Evolutionary conservation across 1,284 basidiomycete genomes (phyloP).

Genomic region (Abortiporus biennis): DNA sequence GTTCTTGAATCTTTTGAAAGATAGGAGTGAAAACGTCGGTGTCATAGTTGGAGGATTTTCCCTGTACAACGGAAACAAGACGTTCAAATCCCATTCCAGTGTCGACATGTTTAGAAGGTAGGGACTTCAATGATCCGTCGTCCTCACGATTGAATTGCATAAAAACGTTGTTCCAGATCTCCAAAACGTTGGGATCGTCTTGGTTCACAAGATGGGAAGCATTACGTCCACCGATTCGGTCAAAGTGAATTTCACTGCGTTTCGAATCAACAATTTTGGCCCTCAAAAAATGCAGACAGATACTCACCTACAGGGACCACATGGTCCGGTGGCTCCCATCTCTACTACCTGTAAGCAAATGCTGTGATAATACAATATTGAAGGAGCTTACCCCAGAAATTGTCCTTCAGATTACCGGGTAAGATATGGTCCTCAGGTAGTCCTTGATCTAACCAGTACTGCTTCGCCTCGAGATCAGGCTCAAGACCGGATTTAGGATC

Average conservation of each 20-base stretch:
- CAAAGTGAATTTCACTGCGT: slow-evolving; percentile 89
- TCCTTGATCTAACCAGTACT: slow-evolving; percentile 85
- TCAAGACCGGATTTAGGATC: slow-evolving; percentile 84
- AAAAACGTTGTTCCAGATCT: slow-evolving; percentile 99
- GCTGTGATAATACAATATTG: slow-evolving; percentile 3
- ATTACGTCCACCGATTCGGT: slow-evolving; percentile 92
- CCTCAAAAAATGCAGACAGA: neutral
- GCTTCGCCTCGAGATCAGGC: slow-evolving; percentile 83
- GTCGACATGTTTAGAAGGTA: slow-evolving; percentile 95
- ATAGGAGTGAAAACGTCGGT: slow-evolving; percentile 94
- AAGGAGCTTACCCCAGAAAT: slow-evolving; percentile 84
- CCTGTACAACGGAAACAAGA: slow-evolving; percentile 90
- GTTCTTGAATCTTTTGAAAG: slow-evolving; percentile 82
- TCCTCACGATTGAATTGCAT: slow-evolving; percentile 98
- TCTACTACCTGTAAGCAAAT: slow-evolving; percentile 42
- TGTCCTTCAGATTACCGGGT: slow-evolving; percentile 94
- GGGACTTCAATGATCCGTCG: slow-evolving; percentile 72
- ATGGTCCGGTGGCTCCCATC: slow-evolving; percentile 98
- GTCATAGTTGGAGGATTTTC: slow-evolving; percentile 94
- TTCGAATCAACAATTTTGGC: neutral
- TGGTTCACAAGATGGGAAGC: slow-evolving; percentile 90
- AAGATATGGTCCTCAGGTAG: slow-evolving; percentile 88
- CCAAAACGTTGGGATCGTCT: slow-evolving; percentile 94
- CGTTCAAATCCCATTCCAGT: slow-evolving; percentile 99
- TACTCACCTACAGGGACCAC: slow-evolving; percentile 86